Conservation (phyloP, 2,329 filamentous ascomycete genomes). For the Colletotrichum paranaense region DNA sequence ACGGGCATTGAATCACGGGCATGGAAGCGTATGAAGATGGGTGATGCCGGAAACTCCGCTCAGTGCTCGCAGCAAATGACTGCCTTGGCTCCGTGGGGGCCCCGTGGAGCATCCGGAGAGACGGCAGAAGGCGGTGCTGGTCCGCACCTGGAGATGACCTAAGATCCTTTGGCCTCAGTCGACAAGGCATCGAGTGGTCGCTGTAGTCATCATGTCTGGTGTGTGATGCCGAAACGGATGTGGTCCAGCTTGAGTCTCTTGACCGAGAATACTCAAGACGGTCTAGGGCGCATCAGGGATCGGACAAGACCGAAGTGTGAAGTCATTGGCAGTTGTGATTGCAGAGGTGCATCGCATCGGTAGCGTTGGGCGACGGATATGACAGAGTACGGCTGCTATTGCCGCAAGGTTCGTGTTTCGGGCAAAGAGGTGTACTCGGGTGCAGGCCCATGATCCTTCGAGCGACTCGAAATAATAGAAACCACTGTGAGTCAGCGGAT, state of each 20-base stretch:
- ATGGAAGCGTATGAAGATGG: neutral
- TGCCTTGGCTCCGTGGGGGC: constrained; percentile 14
- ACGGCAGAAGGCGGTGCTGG: neutral
- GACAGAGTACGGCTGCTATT: neutral
- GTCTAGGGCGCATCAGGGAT: neutral
- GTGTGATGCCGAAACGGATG: neutral
- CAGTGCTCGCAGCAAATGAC: neutral
- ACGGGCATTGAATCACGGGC: neutral
- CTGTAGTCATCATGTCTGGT: constrained; percentile 20
- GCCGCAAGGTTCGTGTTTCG: neutral
- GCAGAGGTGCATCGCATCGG: neutral
- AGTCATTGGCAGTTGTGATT: constrained; percentile 4
- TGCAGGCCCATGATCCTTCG: constrained; percentile 12
- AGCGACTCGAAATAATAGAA: neutral
- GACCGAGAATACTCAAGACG: neutral
- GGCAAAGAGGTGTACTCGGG: constrained; percentile 11
- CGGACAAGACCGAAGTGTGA: constrained; percentile 27
- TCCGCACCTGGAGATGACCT: constrained; percentile 23
- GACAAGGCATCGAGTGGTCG: constrained; percentile 10
- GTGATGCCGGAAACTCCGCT: constrained; percentile 24
- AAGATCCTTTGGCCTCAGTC: constrained; percentile 5
- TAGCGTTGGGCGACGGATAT: neutral
- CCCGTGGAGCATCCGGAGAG: constrained; percentile 6
- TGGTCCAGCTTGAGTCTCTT: neutral
- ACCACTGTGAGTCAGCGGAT: constrained; percentile 28